Evolutionary conservation across 2,329 filamentous ascomycete species (phyloP), one percentile per base, ranked within the genome.

Genomic region (Paraphaeosphaeria sporulosa): DNA sequence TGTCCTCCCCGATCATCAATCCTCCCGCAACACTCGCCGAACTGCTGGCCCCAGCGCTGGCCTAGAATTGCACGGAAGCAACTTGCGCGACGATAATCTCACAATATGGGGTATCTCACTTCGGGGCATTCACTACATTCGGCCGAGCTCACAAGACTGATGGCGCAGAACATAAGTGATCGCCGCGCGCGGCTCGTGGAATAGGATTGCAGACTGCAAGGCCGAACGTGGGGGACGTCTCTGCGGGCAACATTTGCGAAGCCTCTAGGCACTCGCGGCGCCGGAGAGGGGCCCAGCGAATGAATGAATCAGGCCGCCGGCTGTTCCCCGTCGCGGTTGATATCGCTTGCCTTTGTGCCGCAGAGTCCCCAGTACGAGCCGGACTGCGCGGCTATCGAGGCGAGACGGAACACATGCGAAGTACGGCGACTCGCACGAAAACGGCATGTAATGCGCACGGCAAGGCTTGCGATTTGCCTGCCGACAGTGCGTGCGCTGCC

Each of bases 141-240:
- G 52, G 52, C 23, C 15, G 17, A 10, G 19, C 32, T 19, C 42
- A 15, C 30, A 38, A 38, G 53, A 43, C 53, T 55, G 53, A 36
- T 12, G 53, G 42, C 42, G 17, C 53, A 40, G 42, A 23, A 48
- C 36, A 55, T 43, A 55, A 40, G 53, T 43, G 38, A 40, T 40
- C 38, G 38, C 17, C 38, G 17, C 38, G 30, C 38, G 38, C n/a
- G 38, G 38, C 38, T 40, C 38, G 38, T n/a, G 17, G 38, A 9
- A 5, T 8, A 5, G 17, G 6, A 17, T 40, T 40, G 15, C 36
- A 32, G 30, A 32, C 38, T 19, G 4, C 38, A n/a, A 40, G 38
- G 38, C 38, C 17, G 38, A 17, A n/a, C 17, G 38, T 40, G 38
- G 38, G 38, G 38, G 17, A 8, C 17, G 30, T 17, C 32, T 21